A percentile compares a stretch with the other conserved stretches of the same genome.
Conservation (phyloP, 2,329 filamentous ascomycete genomes). For the Xylaria sp. region DNA sequence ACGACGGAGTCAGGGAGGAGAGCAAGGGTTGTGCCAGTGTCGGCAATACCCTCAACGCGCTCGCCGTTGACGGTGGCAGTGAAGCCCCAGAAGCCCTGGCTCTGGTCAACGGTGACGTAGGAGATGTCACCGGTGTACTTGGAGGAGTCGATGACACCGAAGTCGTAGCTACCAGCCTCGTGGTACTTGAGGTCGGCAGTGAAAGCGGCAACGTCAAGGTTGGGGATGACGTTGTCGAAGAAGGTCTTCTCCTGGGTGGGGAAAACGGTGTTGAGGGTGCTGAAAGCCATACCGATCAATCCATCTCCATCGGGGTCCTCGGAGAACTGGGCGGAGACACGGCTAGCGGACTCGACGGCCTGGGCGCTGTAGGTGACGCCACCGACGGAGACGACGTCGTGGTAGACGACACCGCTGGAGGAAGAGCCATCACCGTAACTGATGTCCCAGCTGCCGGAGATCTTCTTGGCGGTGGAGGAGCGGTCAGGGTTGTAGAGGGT, state of each 20-base stretch:
- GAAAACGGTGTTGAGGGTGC: slow-evolving; percentile 32
- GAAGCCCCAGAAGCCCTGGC: slow-evolving; percentile 35
- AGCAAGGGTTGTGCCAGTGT: slow-evolving; percentile 55
- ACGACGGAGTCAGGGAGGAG: slow-evolving; percentile 41
- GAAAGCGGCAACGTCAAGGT: slow-evolving; percentile 29
- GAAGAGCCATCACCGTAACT: slow-evolving; percentile 32
- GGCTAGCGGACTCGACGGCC: slow-evolving; percentile 32
- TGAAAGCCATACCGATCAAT: slow-evolving; percentile 34
- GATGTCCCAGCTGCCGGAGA: slow-evolving; percentile 31
- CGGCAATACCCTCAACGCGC: slow-evolving; percentile 43
- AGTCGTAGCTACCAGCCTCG: slow-evolving; percentile 34
- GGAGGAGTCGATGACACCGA: slow-evolving; percentile 32
- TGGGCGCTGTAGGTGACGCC: slow-evolving; percentile 29
- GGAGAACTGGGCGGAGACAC: slow-evolving; percentile 30
- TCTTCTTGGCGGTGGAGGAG: slow-evolving; percentile 26
- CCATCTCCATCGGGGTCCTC: slow-evolving; percentile 31
- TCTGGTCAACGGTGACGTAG: slow-evolving; percentile 32
- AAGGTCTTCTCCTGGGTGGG: slow-evolving; percentile 31
- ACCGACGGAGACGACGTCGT: slow-evolving; percentile 30
- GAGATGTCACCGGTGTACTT: slow-evolving; percentile 32
- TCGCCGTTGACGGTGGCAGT: slow-evolving; percentile 26
- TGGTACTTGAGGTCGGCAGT: slow-evolving; percentile 34
- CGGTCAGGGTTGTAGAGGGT: slow-evolving; percentile 26
- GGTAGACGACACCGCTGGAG: slow-evolving; percentile 34
- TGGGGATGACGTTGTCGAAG: slow-evolving; percentile 31